phyloP scores from a whole-genome alignment of 1,284 basidiomycete species.

The Neolentinus lepideus region DNA sequence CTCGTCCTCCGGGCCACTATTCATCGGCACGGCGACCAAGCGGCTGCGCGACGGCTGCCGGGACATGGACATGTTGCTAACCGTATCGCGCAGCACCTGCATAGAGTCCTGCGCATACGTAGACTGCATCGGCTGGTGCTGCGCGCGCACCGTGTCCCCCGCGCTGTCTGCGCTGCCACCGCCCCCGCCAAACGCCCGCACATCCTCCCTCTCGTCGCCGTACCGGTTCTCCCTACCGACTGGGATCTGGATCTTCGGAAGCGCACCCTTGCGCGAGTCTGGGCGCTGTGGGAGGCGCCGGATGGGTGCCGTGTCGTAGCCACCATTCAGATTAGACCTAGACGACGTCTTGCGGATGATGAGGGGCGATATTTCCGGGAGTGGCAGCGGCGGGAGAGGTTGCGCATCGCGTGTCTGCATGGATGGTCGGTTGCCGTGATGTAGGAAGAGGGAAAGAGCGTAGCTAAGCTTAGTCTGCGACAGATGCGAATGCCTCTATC shows the following conservation, averaged over 20 bases:
- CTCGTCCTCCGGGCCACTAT: neutral
- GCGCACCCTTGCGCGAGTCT: neutral
- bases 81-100: neutral
- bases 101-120: neutral
- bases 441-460: neutral
- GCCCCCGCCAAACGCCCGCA: neutral
- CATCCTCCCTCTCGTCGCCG: neutral
- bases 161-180: neutral
- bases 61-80: neutral
- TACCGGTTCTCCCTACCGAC: neutral
- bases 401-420: neutral
- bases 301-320: neutral
- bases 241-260: neutral
- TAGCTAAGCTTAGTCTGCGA: neutral
- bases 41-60: neutral
- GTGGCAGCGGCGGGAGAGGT: conserved; percentile 32
- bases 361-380: conserved; percentile 31
- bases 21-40: neutral
- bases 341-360: conserved; percentile 30
- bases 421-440: neutral
- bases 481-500: neutral
- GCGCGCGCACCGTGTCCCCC: neutral
- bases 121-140: neutral
- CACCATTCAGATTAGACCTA: neutral
- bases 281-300: neutral